These are phyloP conservation scores for Rutstroemia sp. DNA, from an alignment of 2,329 filamentous ascomycete species.

Conservation along the genomic window DNA sequence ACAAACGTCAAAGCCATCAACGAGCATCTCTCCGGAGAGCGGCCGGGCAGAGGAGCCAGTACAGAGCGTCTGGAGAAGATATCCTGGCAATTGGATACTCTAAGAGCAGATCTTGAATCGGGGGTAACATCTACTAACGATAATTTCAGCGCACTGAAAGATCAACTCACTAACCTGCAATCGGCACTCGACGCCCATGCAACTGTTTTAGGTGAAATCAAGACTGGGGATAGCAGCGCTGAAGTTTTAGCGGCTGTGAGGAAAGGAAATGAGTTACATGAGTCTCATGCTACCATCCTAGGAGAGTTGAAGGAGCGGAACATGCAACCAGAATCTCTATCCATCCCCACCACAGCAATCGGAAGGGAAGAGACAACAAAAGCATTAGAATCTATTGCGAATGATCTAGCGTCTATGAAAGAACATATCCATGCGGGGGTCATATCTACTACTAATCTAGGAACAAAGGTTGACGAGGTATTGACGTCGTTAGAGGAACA, in stretches of 20 bases:
- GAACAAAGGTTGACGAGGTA: constrained; percentile 20
- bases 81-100: constrained; percentile 15
- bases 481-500: constrained; percentile 19
- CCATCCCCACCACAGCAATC: background rate
- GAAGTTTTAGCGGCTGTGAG: constrained; percentile 25
- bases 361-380: background rate
- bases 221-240: constrained; percentile 8
- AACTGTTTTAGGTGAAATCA: constrained; percentile 17
- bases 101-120: constrained; percentile 19
- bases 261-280: constrained; percentile 23
- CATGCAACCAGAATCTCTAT: background rate
- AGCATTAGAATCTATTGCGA: constrained; percentile 12
- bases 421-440: constrained; percentile 20
- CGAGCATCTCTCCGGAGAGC: constrained; percentile 10
- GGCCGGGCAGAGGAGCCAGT: constrained; percentile 12
- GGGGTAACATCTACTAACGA: constrained; percentile 13
- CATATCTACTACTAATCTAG: constrained; percentile 17
- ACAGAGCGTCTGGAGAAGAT: constrained; percentile 18
- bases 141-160: constrained; percentile 13
- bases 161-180: constrained; percentile 18
- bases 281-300: constrained; percentile 17
- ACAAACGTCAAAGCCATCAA: constrained; percentile 21
- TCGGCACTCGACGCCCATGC: constrained; percentile 18
- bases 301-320: constrained; percentile 12
- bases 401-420: constrained; percentile 17